Base-by-base conservation (phyloP, 2,329 filamentous ascomycete species). In the Epichloe hybrida region DNA sequence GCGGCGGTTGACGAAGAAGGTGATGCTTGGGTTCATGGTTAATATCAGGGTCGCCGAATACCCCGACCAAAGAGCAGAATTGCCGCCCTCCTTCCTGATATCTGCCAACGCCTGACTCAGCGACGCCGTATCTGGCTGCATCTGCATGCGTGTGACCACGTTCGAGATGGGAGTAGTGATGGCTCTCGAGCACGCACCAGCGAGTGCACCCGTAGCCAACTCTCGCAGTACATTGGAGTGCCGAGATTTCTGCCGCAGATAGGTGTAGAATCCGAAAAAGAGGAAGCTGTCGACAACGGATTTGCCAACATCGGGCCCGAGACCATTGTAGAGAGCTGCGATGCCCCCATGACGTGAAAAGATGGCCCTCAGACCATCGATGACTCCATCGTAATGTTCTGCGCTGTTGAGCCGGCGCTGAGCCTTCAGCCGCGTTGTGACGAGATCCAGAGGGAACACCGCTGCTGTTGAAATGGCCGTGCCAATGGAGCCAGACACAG, bases 11-110 rank as follows among this genome's bases (percentile, higher is more conserved):
- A 95, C 71, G 57, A 91, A 82, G 63, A 95, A 90, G 0, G 90
- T 95, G 55, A 95, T 76, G 56, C 84, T 84, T 1, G 90, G 89
- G 60, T 95, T 95, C 31, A 95, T 72, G 1, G 89, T 90, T 48
- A 95, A 69, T 39, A 95, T 74, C 52, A 95, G 66, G 21, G 79
- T 83, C 2, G 88, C 88, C 20, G 85, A 87, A 64, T 95, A 95
- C 0, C 89, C 89, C 0, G 88, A 84, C 90, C 89, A 95, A 59
- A 95, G 84, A 2, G 88, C 88, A 43, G 72, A 62, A 9, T 89
- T 53, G 0, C 89, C 88, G 57, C 84, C 85, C 62, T 91, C 84
- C 1, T 70, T 61, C 40, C 72, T 69, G 53, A 94, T 90, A 41
- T 78, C 73, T 1, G 70, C 65, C 17, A 83, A 73, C 34, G 88